Percentiles rank a stretch among this genome's conserved stretches.
Conservation (phyloP, 75 land plant genomes). For the Azolla pinnata region DNA sequence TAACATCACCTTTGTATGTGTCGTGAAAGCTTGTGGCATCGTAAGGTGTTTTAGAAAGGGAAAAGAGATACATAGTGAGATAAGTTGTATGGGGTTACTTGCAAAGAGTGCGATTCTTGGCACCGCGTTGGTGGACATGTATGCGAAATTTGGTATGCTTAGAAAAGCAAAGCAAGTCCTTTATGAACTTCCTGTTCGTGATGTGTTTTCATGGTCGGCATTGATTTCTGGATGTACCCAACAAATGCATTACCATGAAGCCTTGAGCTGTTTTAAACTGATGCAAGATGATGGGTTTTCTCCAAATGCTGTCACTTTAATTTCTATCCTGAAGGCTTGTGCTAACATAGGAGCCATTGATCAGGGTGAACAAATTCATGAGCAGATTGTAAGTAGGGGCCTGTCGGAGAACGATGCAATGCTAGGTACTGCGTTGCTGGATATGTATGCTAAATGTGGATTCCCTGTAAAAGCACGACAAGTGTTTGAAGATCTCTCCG, state of each 20-base stretch:
- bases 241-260: slow-evolving; percentile 36
- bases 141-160: slow-evolving; percentile 58
- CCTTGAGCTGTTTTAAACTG: slow-evolving; percentile 18
- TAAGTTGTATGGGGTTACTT: neutral
- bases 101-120: slow-evolving; percentile 18
- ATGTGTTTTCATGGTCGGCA: slow-evolving; percentile 51
- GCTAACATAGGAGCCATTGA: slow-evolving; percentile 7
- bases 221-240: slow-evolving; percentile 43
- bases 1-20: slow-evolving; percentile 33
- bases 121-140: slow-evolving; percentile 58
- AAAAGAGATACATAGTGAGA: slow-evolving; percentile 7
- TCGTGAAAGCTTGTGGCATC: slow-evolving; percentile 55
- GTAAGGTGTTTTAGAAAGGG: slow-evolving; percentile 39
- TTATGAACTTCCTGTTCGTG: slow-evolving; percentile 20
- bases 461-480: slow-evolving; percentile 17
- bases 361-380: slow-evolving; percentile 32
- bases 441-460: slow-evolving; percentile 36
- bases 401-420: slow-evolving; percentile 30
- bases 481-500: slow-evolving; percentile 41
- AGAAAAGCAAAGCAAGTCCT: slow-evolving; percentile 37
- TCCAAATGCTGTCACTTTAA: slow-evolving; percentile 38
- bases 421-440: slow-evolving; percentile 45
- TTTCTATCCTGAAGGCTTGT: slow-evolving; percentile 21
- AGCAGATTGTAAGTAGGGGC: slow-evolving; percentile 26
- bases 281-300: slow-evolving; percentile 25